phyloP scores from a whole-genome alignment of 257 asterid genomes.

The Apocynum venetum region DNA sequence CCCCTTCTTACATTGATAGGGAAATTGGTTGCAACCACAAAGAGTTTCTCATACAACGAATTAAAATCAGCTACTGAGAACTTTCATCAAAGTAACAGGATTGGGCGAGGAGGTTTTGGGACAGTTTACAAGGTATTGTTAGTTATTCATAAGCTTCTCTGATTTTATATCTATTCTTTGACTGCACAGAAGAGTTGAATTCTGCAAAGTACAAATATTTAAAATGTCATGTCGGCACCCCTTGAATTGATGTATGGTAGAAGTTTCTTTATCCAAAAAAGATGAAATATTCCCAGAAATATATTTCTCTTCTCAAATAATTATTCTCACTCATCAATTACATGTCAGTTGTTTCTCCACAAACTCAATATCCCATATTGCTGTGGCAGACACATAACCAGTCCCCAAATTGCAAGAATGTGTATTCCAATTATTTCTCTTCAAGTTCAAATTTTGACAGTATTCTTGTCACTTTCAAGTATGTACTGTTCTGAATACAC shows the following conservation, averaged over 20 bases:
- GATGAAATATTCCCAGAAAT: neutral
- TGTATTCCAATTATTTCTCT: neutral
- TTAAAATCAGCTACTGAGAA: constrained; percentile 61
- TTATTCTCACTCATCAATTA: neutral
- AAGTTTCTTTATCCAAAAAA: neutral
- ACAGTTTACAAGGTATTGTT: constrained; percentile 77
- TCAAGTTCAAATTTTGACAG: neutral
- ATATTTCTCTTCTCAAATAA: neutral
- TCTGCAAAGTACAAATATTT: neutral
- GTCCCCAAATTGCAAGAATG: neutral
- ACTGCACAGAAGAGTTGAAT: neutral
- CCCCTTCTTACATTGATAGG: constrained; percentile 37
- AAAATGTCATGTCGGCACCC: too few species aligned
- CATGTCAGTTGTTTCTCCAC: neutral
- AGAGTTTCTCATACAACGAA: constrained; percentile 57
- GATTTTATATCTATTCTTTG: neutral
- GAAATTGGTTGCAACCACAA: constrained; percentile 31
- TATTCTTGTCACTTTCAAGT: neutral
- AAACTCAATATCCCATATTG: neutral
- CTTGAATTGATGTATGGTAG: neutral
- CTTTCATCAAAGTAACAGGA: constrained; percentile 57
- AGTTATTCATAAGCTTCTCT: constrained; percentile 14
- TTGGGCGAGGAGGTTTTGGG: constrained; percentile 95
- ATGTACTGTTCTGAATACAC: neutral
- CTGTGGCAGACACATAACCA: neutral